Evolutionary conservation across 352 stramenopile species (phyloP).

Genomic region (Pythium aphanidermatum): DNA sequence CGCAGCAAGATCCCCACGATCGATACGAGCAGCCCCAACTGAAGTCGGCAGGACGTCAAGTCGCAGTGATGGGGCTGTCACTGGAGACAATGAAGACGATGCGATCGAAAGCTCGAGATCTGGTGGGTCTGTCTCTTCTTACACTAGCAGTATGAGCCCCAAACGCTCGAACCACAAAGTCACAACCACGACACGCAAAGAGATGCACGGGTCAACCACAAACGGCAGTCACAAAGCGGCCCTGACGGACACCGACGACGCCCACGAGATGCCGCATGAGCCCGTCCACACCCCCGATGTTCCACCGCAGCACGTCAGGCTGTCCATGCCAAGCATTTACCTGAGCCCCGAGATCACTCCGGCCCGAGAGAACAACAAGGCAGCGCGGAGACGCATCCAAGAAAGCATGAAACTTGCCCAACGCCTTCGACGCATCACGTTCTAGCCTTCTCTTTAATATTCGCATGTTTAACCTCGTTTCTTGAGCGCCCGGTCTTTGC

Average conservation of each 20-base stretch:
- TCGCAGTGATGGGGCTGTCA: slow-evolving; percentile 2
- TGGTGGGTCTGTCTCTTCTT: too few species aligned
- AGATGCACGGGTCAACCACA: too few species aligned
- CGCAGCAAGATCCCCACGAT: neutral
- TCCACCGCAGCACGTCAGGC: slow-evolving; percentile 18
- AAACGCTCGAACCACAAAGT: too few species aligned
- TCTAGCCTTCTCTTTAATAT: slow-evolving; percentile 9
- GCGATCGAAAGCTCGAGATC: too few species aligned
- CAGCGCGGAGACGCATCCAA: slow-evolving; percentile 20
- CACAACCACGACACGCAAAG: too few species aligned
- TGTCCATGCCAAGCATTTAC: slow-evolving; percentile 36
- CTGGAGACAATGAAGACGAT: too few species aligned
- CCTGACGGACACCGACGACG: slow-evolving; percentile 5
- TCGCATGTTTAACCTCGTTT: slow-evolving; percentile 55
- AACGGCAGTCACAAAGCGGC: too few species aligned
- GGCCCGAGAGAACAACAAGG: slow-evolving; percentile 11
- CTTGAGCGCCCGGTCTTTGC: slow-evolving; percentile 77
- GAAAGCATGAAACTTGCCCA: slow-evolving; percentile 34
- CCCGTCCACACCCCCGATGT: neutral
- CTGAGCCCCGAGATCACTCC: slow-evolving; percentile 27
- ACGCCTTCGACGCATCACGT: slow-evolving; percentile 26
- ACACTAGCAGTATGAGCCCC: too few species aligned
- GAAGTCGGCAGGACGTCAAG: slow-evolving; percentile 4
- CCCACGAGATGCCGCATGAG: neutral
- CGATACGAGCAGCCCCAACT: neutral